Evolutionary conservation across 2,329 filamentous ascomycete species (phyloP).

Genomic region (Coniochaeta sp.): DNA sequence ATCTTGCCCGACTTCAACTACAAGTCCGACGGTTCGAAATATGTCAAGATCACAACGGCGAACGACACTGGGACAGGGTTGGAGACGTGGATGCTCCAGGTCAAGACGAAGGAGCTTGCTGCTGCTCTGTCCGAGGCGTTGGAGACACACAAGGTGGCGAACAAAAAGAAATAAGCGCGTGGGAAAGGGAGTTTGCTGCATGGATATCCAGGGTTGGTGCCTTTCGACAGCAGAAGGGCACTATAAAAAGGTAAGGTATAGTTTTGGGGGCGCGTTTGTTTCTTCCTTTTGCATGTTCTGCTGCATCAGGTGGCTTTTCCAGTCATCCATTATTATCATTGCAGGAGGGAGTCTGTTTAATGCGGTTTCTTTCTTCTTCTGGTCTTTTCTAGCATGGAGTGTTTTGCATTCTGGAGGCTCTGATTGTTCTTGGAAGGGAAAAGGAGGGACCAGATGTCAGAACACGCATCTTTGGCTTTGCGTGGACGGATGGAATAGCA

Average conservation of each 20-base stretch:
- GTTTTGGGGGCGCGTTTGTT: not conserved
- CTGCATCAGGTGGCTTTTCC: not conserved
- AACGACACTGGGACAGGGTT: constrained; percentile 51
- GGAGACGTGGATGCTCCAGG: constrained; percentile 65
- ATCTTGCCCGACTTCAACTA: constrained; percentile 58
- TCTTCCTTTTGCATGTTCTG: too few species aligned
- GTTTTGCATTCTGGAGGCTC: not conserved
- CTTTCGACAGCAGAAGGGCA: not conserved
- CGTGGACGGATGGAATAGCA: not conserved
- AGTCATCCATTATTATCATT: not conserved
- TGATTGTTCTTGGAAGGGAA: not conserved
- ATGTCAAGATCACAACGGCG: constrained; percentile 50
- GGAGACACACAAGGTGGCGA: constrained; percentile 48
- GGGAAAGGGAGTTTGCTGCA: not conserved
- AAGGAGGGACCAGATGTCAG: not conserved
- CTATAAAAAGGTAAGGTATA: constrained; percentile 1
- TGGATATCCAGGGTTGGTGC: not conserved
- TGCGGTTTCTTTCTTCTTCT: not conserved
- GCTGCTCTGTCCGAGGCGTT: constrained; percentile 42
- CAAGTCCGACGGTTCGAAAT: constrained; percentile 51
- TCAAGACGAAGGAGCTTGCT: constrained; percentile 58
- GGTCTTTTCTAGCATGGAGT: not conserved
- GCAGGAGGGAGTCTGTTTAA: not conserved
- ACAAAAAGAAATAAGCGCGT: constrained; percentile 33
- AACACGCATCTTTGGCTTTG: not conserved